phyloP scores from a whole-genome alignment of 2,329 filamentous ascomycete species.

The Botryosphaeria dothidea region DNA sequence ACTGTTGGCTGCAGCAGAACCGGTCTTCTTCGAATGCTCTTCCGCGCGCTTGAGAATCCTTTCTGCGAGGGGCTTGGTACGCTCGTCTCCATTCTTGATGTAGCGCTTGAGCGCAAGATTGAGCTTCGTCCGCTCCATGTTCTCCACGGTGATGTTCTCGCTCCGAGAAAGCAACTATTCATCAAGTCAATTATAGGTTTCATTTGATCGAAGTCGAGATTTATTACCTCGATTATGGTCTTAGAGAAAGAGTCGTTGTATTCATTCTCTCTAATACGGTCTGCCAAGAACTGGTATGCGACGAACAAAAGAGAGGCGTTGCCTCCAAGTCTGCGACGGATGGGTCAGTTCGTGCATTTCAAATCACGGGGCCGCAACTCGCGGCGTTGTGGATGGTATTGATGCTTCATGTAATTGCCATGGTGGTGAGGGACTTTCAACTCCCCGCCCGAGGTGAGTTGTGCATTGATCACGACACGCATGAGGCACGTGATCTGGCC shows the following conservation, averaged over 20 bases:
- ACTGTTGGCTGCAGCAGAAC: constrained; percentile 28
- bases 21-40: constrained; percentile 42
- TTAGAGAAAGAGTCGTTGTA: constrained; percentile 44
- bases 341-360: neutral
- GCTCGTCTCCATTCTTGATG: constrained; percentile 64
- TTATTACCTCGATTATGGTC: constrained; percentile 42
- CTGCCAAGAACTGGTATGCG: constrained; percentile 51
- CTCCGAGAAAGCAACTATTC: constrained; percentile 63
- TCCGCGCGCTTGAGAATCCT: constrained; percentile 53
- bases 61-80: constrained; percentile 62
- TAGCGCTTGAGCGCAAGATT: constrained; percentile 64
- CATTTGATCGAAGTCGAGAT: constrained; percentile 32
- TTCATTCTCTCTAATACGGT: constrained; percentile 48
- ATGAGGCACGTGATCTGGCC: constrained; percentile 7
- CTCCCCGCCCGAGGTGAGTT: neutral
- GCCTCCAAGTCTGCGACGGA: constrained; percentile 29
- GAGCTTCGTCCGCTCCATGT: constrained; percentile 65
- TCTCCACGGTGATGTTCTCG: constrained; percentile 61
- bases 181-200: neutral
- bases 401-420: neutral
- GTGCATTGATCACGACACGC: constrained; percentile 3
- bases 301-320: constrained; percentile 45
- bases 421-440: neutral
- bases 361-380: neutral
- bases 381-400: neutral